Conservation (phyloP, 495 filamentous ascomycete genomes). For the Talaromyces nanjingensis region DNA sequence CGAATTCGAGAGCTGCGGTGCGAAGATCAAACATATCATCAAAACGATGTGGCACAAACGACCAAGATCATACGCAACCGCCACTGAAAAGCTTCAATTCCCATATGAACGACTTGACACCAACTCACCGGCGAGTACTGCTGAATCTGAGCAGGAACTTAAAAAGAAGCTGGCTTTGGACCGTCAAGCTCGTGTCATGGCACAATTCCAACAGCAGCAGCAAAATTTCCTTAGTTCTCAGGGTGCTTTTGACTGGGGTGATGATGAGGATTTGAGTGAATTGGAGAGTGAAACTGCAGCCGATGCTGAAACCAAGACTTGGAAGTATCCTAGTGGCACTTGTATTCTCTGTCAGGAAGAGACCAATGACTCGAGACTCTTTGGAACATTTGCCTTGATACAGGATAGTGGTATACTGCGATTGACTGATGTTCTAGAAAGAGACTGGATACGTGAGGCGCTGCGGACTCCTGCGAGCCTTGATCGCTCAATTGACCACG, state of each 20-base stretch:
- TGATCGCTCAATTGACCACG: slow-evolving; percentile 70
- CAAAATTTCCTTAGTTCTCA: slow-evolving; percentile 87
- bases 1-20: slow-evolving; percentile 69
- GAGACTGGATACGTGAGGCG: slow-evolving; percentile 79
- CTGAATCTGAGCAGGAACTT: slow-evolving; percentile 64
- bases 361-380: slow-evolving; percentile 79
- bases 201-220: slow-evolving; percentile 94
- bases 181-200: slow-evolving; percentile 88
- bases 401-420: slow-evolving; percentile 82
- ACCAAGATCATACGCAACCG: slow-evolving; percentile 58
- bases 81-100: slow-evolving; percentile 44
- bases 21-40: slow-evolving; percentile 81
- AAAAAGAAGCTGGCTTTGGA: slow-evolving; percentile 88
- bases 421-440: slow-evolving; percentile 72
- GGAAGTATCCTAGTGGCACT: slow-evolving; percentile 90
- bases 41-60: slow-evolving; percentile 79
- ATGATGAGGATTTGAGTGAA: slow-evolving; percentile 67
- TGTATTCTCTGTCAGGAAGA: slow-evolving; percentile 97
- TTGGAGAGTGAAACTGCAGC: slow-evolving; percentile 50
- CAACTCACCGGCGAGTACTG: slow-evolving; percentile 50
- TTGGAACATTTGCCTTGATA: slow-evolving; percentile 85
- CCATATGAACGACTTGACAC: slow-evolving; percentile 49
- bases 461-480: slow-evolving; percentile 68
- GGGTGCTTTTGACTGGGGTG: slow-evolving; percentile 77
- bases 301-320: slow-evolving; percentile 59